phyloP scores from a whole-genome alignment of 371 early-diverging fungal species.

The Mortierella sp. region DNA sequence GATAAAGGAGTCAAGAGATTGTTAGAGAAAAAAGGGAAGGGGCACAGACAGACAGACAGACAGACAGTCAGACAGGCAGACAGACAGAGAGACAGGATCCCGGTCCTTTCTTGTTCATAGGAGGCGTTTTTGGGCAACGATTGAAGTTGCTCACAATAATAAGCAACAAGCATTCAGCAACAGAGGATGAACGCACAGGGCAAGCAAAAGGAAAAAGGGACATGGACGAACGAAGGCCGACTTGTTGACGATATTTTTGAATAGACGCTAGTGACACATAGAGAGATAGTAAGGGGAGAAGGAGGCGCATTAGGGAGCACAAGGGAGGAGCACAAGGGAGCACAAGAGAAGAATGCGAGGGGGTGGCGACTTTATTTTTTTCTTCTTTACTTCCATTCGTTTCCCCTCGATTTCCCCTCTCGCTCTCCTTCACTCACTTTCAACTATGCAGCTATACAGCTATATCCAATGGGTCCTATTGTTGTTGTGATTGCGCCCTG shows the following conservation, averaged over 20 bases:
- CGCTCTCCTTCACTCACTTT: background rate
- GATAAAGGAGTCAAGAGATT: background rate
- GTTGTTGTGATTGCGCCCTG: too few relatives aligned
- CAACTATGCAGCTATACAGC: background rate
- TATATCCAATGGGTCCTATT: too few relatives aligned
- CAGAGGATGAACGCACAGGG: background rate
- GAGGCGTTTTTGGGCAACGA: background rate
- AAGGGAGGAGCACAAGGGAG: background rate
- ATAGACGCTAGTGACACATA: background rate
- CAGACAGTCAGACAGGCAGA: too few relatives aligned
- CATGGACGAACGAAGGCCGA: background rate
- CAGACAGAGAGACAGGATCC: background rate
- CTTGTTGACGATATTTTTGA: background rate
- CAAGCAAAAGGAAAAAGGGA: background rate
- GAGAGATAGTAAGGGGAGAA: background rate
- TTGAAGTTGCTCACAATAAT: background rate
- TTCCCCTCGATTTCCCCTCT: background rate
- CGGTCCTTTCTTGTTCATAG: background rate
- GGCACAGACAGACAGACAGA: too few relatives aligned
- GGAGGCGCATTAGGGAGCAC: too few relatives aligned
- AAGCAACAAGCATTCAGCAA: background rate
- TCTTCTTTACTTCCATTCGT: background rate
- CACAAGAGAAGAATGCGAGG: background rate
- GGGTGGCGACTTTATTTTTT: background rate
- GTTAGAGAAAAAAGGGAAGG: background rate